Evolutionary conservation across 306 rosid species (phyloP).

Genomic region (Gastrolobium villosum): DNA sequence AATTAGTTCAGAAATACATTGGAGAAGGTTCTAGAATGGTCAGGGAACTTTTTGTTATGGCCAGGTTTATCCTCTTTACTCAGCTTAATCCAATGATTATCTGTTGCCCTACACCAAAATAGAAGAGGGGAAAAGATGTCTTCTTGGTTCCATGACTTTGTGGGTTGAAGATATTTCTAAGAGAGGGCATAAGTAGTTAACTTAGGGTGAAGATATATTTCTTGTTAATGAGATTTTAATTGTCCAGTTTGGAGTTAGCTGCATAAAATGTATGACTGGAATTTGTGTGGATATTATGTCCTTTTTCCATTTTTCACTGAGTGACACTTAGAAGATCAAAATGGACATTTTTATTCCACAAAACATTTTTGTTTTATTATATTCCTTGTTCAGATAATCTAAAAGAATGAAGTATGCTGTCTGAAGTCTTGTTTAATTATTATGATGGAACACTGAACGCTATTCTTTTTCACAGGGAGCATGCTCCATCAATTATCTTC

Average conservation of each 20-base stretch:
- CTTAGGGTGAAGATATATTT: neutral
- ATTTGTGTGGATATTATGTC: constrained; percentile 3
- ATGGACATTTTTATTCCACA: neutral
- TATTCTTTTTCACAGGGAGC: constrained; percentile 71
- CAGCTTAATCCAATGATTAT: constrained; percentile 21
- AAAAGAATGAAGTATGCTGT: neutral
- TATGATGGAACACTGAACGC: too few species aligned
- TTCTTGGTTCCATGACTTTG: constrained; percentile 6
- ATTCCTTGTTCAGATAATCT: neutral
- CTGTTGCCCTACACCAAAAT: neutral
- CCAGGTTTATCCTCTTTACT: constrained; percentile 75
- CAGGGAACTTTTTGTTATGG: constrained; percentile 98
- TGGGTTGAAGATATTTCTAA: constrained; percentile 17
- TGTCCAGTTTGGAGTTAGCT: constrained; percentile 23
- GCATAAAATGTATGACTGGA: constrained; percentile 11
- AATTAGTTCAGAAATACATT: constrained; percentile 95
- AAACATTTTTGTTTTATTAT: neutral
- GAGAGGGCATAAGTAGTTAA: neutral
- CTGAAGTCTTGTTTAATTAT: constrained; percentile 28
- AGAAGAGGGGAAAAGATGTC: neutral
- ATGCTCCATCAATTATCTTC: constrained; percentile 98
- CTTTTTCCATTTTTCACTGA: neutral
- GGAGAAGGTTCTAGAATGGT: constrained; percentile 99
- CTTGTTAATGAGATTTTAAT: constrained; percentile 2
- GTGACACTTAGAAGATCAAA: constrained; percentile 4